Base-by-base conservation (phyloP, 2,329 filamentous ascomycete genomes). In the Colletotrichum higginsianum region DNA sequence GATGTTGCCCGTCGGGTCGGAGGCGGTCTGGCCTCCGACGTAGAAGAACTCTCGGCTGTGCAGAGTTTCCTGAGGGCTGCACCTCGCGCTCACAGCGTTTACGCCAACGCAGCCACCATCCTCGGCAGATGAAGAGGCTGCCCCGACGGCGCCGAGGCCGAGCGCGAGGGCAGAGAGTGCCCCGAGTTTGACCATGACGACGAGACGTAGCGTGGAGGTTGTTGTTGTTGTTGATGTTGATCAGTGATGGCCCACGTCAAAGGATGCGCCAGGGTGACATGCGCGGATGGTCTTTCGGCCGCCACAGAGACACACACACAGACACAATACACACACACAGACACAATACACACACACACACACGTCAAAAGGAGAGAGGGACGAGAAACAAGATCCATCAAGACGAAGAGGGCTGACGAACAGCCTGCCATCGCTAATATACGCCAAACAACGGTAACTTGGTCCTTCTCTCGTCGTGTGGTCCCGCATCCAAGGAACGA, bases 41-140 rank as follows among this genome's bases (percentile, higher is more conserved):
- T 79, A 79, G 69, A 79, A 75, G 53, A 78, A 73, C 56, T 79
- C 75, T 44, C 78, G 76, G 38, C 55, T 57, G 47, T 73, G 68
- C 23, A 66, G 23, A 42, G 64, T 71, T 50, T 73, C 71, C 46
- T 38, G 35, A n/a, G 63, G 18, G n/a, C 60, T 50, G 38, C 67
- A 73, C 47, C 35, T 52, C 16, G 64, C 67, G 42, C 63, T 66
- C 46, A 73, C 55, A 15, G 58, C 71, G 62, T 71, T 71, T 15
- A 66, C 42, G 23, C 62, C 71, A 11, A 61, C 44, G 49, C 71
- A 73, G 47, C 66, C 52, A 15, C 66, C 52, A 18, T 35, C 50
- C 16, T 42, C 56, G 26, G 67, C 58, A 40, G 30, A 30, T 11
- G 62, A 49, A 9, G 9, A 12, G 30, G 23, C 42, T 30, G 18